A percentile compares a stretch with the other conserved stretches of the same genome.
Conservation (phyloP, 2,329 filamentous ascomycete genomes). For the Ophiostoma pallidulum region DNA sequence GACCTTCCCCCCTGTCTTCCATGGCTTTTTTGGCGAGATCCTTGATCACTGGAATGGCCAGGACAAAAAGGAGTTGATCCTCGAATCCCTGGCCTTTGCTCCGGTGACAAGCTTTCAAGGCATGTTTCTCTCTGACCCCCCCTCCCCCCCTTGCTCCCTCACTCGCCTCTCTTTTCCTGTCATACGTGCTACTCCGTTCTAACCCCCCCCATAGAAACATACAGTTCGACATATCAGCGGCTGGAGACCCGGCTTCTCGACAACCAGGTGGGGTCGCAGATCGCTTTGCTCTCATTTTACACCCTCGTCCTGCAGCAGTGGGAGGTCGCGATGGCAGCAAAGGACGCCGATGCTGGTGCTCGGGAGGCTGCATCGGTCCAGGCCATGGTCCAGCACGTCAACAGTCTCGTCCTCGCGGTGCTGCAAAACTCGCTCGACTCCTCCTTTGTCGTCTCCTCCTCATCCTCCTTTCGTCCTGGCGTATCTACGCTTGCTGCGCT, state of each 20-base stretch:
- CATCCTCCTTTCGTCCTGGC: too few species aligned
- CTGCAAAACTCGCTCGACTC: conserved; percentile 41
- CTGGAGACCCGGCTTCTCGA: conserved; percentile 44
- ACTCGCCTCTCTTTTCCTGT: background rate
- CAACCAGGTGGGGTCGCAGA: conserved; percentile 41
- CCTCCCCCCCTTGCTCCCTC: conserved; percentile 14
- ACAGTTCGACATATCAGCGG: conserved; percentile 36
- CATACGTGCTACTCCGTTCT: too few species aligned
- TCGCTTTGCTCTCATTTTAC: conserved; percentile 57
- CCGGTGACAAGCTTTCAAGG: conserved; percentile 49
- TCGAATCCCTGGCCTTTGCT: conserved; percentile 48
- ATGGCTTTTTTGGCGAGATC: conserved; percentile 37
- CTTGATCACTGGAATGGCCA: conserved; percentile 54
- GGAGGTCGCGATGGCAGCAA: conserved; percentile 36
- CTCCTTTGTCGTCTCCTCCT: conserved; percentile 27
- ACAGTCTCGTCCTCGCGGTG: conserved; percentile 49
- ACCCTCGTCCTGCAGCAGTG: conserved; percentile 54
- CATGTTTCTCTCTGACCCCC: conserved; percentile 21
- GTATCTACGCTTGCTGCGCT: conserved; percentile 29
- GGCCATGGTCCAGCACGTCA: conserved; percentile 40
- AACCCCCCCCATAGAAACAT: too few species aligned
- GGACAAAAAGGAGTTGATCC: conserved; percentile 41
- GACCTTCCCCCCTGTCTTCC: conserved; percentile 17
- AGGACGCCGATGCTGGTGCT: conserved; percentile 17
- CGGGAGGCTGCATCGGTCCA: conserved; percentile 22